A percentile compares a stretch with the other conserved stretches of the same genome.
Conservation (phyloP, 2,329 filamentous ascomycete genomes). For the Xylariales sp. region DNA sequence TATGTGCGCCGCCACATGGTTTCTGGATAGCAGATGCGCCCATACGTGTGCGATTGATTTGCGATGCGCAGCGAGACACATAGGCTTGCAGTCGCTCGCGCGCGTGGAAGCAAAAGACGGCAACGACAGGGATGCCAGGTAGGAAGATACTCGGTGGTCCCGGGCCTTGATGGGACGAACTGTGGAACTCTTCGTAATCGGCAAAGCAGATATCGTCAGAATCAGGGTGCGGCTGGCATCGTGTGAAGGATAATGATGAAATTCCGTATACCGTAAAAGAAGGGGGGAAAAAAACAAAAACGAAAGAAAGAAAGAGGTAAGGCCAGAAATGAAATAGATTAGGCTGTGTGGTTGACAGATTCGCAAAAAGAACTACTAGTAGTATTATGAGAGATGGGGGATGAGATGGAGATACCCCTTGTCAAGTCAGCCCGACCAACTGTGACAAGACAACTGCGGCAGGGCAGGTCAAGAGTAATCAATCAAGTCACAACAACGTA, state of each 20-base stretch:
- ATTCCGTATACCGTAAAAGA: constrained; percentile 5
- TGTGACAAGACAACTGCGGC: too few relatives aligned
- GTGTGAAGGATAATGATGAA: constrained; percentile 1
- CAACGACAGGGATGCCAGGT: constrained; percentile 20
- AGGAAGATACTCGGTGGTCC: neutral
- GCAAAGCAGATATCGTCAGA: constrained; percentile 25
- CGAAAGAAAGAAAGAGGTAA: neutral
- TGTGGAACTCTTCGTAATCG: constrained; percentile 27
- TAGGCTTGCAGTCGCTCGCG: constrained; percentile 23
- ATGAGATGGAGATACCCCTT: constrained; percentile 17
- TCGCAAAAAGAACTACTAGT: constrained; percentile 7
- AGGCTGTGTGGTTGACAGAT: constrained; percentile 32
- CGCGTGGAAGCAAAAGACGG: constrained; percentile 19
- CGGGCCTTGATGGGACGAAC: constrained; percentile 7
- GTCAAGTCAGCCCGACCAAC: constrained; percentile 28
- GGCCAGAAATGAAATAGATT: neutral
- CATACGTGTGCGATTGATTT: constrained; percentile 31
- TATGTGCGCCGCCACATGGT: constrained; percentile 93
- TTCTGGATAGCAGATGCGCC: constrained; percentile 35
- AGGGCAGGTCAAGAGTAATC: constrained; percentile 21
- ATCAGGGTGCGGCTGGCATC: constrained; percentile 25
- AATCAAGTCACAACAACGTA: constrained; percentile 1
- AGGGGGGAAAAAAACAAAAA: neutral
- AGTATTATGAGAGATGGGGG: constrained; percentile 1
- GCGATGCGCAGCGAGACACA: constrained; percentile 31